Conservation (phyloP, 1,284 basidiomycete genomes). For the Austroboletus rostrupii region DNA sequence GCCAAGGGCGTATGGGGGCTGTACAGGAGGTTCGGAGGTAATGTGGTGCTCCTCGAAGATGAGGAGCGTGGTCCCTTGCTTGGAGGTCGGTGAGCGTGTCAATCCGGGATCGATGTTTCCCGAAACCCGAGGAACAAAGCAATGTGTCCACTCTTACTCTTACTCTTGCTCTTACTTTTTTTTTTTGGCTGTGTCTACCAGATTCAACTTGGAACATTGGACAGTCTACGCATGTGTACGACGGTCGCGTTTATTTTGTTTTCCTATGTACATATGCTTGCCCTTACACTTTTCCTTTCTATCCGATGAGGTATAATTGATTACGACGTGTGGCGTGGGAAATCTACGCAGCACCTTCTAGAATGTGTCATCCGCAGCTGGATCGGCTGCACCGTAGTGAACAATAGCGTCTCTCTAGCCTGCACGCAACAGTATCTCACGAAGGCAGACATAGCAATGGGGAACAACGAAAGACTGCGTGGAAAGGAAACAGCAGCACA, state of each 20-base stretch:
- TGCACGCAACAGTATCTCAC: not conserved
- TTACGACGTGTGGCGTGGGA: conserved; percentile 13
- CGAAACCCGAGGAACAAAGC: not conserved
- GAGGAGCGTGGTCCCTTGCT: conserved; percentile 84
- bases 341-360: conserved; percentile 8
- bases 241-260: not conserved
- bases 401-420: not conserved
- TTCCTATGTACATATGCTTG: conserved; percentile 1
- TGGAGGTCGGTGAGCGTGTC: conserved; percentile 28
- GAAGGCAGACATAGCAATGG: not conserved
- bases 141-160: not conserved
- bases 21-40: conserved; percentile 37
- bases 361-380: conserved; percentile 20
- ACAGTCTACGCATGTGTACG: conserved; percentile 11
- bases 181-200: not conserved
- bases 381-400: not conserved
- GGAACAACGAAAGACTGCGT: not conserved
- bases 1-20: conserved; percentile 66
- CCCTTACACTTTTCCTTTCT: not conserved
- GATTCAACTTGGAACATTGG: not conserved
- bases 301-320: conserved; percentile 1
- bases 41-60: conserved; percentile 63
- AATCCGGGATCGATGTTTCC: not conserved
- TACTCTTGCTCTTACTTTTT: not conserved
- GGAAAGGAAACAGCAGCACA: not conserved